A percentile compares a stretch with the other conserved stretches of the same genome.
Conservation (phyloP, 176 grass and related monocot genomes). For the Oryza glumipatula region DNA sequence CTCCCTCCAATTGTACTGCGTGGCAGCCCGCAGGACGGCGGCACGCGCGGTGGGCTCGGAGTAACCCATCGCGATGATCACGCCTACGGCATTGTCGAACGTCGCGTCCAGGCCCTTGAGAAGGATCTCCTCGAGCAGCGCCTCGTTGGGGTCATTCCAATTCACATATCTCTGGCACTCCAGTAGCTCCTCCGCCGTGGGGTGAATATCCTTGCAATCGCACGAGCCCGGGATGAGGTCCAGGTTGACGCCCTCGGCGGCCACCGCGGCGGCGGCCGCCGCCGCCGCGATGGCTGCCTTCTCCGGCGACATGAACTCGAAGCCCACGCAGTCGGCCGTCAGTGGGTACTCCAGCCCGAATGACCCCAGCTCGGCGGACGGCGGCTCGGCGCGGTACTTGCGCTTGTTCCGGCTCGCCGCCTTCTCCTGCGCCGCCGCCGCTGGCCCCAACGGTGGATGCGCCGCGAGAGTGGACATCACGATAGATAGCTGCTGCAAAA, state of each 20-base stretch:
- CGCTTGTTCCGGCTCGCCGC: slow-evolving; percentile 85
- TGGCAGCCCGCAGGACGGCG: slow-evolving; percentile 61
- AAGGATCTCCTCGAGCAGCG: slow-evolving; percentile 81
- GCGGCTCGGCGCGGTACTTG: slow-evolving; percentile 82
- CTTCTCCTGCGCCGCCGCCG: slow-evolving; percentile 53
- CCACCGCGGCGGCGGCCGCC: background rate
- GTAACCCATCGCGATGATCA: slow-evolving; percentile 77
- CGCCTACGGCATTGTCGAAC: slow-evolving; percentile 65
- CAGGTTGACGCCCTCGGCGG: slow-evolving; percentile 50
- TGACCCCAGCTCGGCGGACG: slow-evolving; percentile 50
- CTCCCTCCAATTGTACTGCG: slow-evolving; percentile 64
- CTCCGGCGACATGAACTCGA: slow-evolving; percentile 64
- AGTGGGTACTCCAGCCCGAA: slow-evolving; percentile 54
- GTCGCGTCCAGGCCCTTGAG: slow-evolving; percentile 75
- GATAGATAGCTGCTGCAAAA: background rate
- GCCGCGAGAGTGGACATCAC: slow-evolving; percentile 44
- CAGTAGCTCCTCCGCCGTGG: slow-evolving; percentile 48
- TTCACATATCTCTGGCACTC: slow-evolving; percentile 71
- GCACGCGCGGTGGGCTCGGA: slow-evolving; percentile 59
- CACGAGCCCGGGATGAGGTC: slow-evolving; percentile 60
- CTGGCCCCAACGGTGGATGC: slow-evolving; percentile 32
- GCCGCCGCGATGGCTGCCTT: slow-evolving; percentile 41
- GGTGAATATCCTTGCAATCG: slow-evolving; percentile 59
- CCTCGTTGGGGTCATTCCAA: slow-evolving; percentile 80
- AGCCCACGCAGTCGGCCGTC: slow-evolving; percentile 60